Base-by-base conservation (phyloP, 805 yeast species). In the Cyberlindnera galapagoensis region DNA sequence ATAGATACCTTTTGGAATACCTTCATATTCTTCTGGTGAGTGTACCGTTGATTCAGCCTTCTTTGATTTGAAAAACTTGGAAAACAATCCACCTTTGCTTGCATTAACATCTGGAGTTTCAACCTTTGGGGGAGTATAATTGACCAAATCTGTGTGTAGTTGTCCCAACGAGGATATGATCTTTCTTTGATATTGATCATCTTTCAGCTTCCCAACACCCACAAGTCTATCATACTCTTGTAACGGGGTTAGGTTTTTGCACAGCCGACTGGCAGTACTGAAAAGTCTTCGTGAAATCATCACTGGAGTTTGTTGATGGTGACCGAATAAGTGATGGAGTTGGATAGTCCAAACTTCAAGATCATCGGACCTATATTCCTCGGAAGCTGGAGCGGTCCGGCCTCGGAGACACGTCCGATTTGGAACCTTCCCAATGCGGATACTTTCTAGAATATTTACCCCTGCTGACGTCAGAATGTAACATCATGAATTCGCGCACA, bases 1-100 rank as follows among this genome's bases (percentile, higher is more conserved):
- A 51, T 92, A 92, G 7, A 92, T 80, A 5, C 98, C 98, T 43
- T 71, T 65, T 3, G 92, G 95, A 10, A 78, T 65, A 3, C 47
- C 47, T 13, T 57, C 57, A 18, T 58, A 63, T 26, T 50, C 56
- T 7, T 25, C 30, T 8, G 6, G 12, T 8, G 25, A 5, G 7
- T 20, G 22, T 11, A 15, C 26, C 43, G 7, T 14, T 10, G 14
- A 12, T 12, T 18, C 18, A 9, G 9, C 18, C 26, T 33, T 31
- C 20, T 21, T 26, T 3, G 25, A 38, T 11, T 38, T 34, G 22
- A 1, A 57, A 43, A 18, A 59, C 45, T 11, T 56, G 38, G 34
- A 43, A 20, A 36, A 56, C 2, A 74, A 21, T 1, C 76, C 74
- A 4, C 54, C 57, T n/a, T 21, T 12, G 12, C 13, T n/a, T 7